Base-by-base conservation (phyloP, 1,284 basidiomycete species). In the Ganoderma boninense region DNA sequence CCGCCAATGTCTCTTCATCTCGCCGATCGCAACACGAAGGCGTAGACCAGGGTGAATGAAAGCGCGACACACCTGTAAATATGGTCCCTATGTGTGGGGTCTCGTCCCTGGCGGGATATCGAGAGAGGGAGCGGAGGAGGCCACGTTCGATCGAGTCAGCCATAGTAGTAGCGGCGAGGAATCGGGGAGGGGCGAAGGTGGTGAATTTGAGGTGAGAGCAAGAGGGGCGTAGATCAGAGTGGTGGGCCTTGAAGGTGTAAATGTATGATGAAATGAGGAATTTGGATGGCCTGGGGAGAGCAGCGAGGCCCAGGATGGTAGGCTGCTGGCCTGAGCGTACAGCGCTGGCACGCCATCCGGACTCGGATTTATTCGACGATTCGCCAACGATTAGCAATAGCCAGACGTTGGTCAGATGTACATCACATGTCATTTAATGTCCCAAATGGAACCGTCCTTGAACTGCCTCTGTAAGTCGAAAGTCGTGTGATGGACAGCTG, bases 11-110 rank as follows among this genome's bases (percentile, higher is more conserved):
- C 44, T n/a, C 6, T 46, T 46, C 18, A 6, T 5, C 6, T 46
- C 44, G 20, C 44, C 44, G 18, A 46, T 6, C 44, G 49, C 23
- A 26, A 1, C 11, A 23, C 20, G 20, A 52, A 14, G 4, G 49
- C 4, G 49, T 26, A 52, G 23, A 52, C 26, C 49, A n/a, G 49
- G 49, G 23, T 18, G n/a, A 4, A 10, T 11, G 38, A n/a, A 38
- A 40, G 38, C 11, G 57, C 20, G 13, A n/a, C 59, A 40, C 23
- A 62, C 60, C 60, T 44, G 40, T 62, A 11, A 62, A 62, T 2
- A 40, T 26, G 29, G 81, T 80, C 8, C 83, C 83, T 72, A 84
- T 80, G 52, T 77, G 79, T n/a, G 82, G 77, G 11, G 83, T 84
- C 60, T 76, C 70, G 68, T 80, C 60, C 29, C 26, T 18, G 8